phyloP scores from a whole-genome alignment of 2,329 filamentous ascomycete species.

The Exophiala viscosa region DNA sequence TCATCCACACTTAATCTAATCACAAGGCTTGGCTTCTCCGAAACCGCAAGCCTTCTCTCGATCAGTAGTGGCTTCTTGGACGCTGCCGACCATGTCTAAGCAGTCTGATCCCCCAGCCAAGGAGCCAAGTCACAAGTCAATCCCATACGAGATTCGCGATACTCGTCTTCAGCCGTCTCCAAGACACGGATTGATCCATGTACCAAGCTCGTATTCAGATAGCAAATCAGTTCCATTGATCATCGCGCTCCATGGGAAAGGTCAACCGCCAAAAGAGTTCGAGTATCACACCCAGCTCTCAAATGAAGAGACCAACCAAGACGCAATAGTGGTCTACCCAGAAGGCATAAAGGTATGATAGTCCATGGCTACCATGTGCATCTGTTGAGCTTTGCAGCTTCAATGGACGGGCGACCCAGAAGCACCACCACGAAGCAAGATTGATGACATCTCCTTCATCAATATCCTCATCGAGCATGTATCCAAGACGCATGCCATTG shows the following conservation, averaged over 20 bases:
- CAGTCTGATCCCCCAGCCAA: neutral
- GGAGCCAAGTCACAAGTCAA: neutral
- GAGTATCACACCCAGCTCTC: conserved; percentile 2
- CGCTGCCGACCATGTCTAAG: neutral
- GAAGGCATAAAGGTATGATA: conserved; percentile 36
- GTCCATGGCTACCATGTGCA: neutral
- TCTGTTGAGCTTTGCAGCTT: conserved; percentile 10
- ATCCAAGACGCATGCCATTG: conserved; percentile 34
- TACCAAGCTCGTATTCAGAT: neutral
- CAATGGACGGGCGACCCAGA: conserved; percentile 45
- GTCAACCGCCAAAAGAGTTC: neutral
- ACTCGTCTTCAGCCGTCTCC: neutral
- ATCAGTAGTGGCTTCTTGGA: too few species aligned
- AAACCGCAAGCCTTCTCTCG: too few species aligned
- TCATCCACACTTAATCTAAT: too few species aligned
- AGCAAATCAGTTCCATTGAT: neutral
- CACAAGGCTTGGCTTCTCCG: too few species aligned
- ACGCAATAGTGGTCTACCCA: conserved; percentile 46
- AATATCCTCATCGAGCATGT: conserved; percentile 42
- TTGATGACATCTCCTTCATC: conserved; percentile 46
- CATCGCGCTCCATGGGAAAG: neutral
- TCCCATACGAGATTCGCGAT: neutral
- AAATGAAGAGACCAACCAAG: neutral
- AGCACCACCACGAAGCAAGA: conserved; percentile 27
- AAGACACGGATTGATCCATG: neutral